Conservation (phyloP, 2,329 filamentous ascomycete genomes). For the Venturia asperata region DNA sequence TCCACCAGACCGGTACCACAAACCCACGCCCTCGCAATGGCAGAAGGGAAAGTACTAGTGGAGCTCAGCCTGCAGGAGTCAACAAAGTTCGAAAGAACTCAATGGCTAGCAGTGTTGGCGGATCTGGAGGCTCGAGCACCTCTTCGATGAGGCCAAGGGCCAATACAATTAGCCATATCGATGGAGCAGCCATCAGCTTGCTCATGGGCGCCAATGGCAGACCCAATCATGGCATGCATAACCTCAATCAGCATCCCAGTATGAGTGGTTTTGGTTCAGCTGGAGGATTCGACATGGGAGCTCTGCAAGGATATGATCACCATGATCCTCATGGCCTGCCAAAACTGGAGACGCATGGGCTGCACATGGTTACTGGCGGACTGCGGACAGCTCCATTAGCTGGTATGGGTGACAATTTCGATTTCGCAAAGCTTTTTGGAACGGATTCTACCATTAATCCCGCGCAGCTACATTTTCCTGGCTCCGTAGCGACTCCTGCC, state of each 20-base stretch:
- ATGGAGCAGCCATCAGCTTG: constrained; percentile 61
- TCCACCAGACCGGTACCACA: constrained; percentile 86
- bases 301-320: constrained; percentile 64
- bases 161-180: constrained; percentile 94
- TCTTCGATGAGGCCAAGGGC: constrained; percentile 74
- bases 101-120: constrained; percentile 55
- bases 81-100: constrained; percentile 89
- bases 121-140: constrained; percentile 39
- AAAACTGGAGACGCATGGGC: constrained; percentile 72
- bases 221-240: constrained; percentile 41
- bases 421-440: constrained; percentile 65
- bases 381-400: constrained; percentile 67
- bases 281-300: constrained; percentile 57
- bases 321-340: constrained; percentile 63
- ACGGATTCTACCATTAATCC: constrained; percentile 57
- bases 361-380: constrained; percentile 61
- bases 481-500: constrained; percentile 55
- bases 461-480: constrained; percentile 75
- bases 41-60: constrained; percentile 78
- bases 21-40: constrained; percentile 67
- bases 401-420: constrained; percentile 60
- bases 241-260: constrained; percentile 65
- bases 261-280: constrained; percentile 55
- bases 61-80: constrained; percentile 57
- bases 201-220: constrained; percentile 57